phyloP scores from a whole-genome alignment of 2,329 filamentous ascomycete species.

The Phialophora macrospora region DNA sequence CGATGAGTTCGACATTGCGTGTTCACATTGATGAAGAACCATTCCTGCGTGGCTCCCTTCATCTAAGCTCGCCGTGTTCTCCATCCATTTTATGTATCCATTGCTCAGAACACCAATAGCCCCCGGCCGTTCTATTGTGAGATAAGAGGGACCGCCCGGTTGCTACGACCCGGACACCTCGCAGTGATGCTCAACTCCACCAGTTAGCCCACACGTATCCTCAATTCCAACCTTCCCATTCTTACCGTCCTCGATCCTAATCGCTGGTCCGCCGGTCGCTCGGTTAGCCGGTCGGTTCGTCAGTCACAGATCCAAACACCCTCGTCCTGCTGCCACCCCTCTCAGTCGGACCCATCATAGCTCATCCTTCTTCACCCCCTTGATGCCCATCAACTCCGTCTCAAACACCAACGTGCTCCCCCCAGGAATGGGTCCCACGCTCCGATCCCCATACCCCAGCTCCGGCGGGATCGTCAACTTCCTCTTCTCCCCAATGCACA shows the following conservation, averaged over 20 bases:
- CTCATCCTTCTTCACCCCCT: conserved; percentile 60
- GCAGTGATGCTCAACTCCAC: background rate
- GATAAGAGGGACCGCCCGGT: background rate
- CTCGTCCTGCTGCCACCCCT: background rate
- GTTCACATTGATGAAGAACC: background rate
- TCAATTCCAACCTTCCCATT: background rate
- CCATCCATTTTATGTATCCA: background rate
- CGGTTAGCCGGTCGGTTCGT: too few species aligned
- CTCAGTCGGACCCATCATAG: conserved; percentile 40
- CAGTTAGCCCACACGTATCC: background rate
- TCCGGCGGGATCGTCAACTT: conserved; percentile 88
- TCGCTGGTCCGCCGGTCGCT: too few species aligned
- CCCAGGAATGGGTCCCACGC: conserved; percentile 80
- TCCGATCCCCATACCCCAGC: conserved; percentile 77
- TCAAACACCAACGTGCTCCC: conserved; percentile 87
- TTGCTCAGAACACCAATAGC: background rate
- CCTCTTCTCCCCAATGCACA: conserved; percentile 95
- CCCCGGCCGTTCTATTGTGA: background rate
- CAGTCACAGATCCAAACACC: too few species aligned
- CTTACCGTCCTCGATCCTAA: background rate
- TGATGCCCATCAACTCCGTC: conserved; percentile 84
- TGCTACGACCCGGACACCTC: background rate
- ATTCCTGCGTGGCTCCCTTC: background rate
- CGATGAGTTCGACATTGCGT: background rate
- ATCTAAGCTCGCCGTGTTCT: background rate